Evolutionary conservation across 1,139 yeast genomes (phyloP), one percentile per base, ranked within the genome.

Genomic region (Debaryomycetaceae sp.): DNA sequence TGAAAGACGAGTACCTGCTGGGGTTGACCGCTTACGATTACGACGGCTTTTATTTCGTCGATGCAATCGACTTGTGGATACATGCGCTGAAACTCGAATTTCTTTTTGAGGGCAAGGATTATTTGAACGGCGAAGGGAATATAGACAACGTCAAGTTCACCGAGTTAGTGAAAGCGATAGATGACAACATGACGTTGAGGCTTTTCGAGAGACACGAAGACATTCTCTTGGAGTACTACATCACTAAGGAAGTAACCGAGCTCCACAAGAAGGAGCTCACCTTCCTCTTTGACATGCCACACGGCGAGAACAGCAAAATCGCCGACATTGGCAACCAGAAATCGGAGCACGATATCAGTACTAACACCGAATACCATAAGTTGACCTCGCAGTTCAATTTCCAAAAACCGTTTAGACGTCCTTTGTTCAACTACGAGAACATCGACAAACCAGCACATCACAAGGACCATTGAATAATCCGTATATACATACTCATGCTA

Each of bases 221-320:
- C 34, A 49, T 67, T 5, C 49, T 68, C 24, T 44, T 62, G 24
- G 71, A 67, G 49, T 68, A 67, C 46, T 58, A 63, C 46, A 50
- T 62, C 24, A 62, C 70, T 1, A 62, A 59, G 40, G 62, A 65
- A 9, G 52, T 56, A 6, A 66, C 73, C 6, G 59, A 53, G 34
- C 40, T 56, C 6, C 74, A 68, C 49, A 56, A 59, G 40, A 39
- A 53, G 29, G 72, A 68, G 45, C 48, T 56, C 38, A 50, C 58
- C 4, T 56, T 49, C 35, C 48, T 65, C 38, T 65, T 65, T 42
- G 55, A 64, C 31, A 41, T 54, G 41, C 58, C 60, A 2, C 43
- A 55, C 20, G 65, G 62, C 6, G 51, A 34, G 8, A 44, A 54
- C n/a, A 52, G 57, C 20, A 45, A 40, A 31, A 52, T 59, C 29